These are phyloP conservation scores for Apodospora peruviana DNA, from an alignment of 495 filamentous ascomycete genomes.

Conservation along the genomic window DNA sequence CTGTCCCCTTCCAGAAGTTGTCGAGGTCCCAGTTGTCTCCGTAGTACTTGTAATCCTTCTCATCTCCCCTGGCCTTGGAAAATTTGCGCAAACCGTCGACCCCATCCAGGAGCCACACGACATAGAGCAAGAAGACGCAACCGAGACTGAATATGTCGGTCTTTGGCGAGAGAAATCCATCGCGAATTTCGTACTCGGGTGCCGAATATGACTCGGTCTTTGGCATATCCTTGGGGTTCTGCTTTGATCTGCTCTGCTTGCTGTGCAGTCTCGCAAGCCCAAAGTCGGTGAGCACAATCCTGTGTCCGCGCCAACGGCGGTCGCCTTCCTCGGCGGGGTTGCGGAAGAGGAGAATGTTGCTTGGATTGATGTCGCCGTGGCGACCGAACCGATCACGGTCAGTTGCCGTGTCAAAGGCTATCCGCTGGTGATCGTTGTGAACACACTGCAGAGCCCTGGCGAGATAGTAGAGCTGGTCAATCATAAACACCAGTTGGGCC, in stretches of 20 bases:
- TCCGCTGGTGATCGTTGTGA: conserved; percentile 1
- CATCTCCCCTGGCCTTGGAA: background rate
- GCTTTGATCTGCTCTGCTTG: background rate
- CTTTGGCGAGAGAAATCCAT: background rate
- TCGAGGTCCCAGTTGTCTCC: background rate
- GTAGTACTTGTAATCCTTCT: background rate
- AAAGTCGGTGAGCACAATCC: conserved; percentile 1
- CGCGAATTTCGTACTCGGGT: background rate
- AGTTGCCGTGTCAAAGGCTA: background rate
- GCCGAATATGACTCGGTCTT: background rate
- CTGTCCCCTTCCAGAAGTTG: background rate
- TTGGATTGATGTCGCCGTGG: conserved; percentile 5
- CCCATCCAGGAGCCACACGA: conserved; percentile 2
- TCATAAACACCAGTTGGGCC: background rate
- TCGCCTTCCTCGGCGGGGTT: background rate
- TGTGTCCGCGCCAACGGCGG: background rate
- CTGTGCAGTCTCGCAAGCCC: conserved; percentile 3
- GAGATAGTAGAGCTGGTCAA: conserved; percentile 1
- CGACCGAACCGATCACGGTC: background rate
- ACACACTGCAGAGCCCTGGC: background rate
- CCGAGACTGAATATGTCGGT: conserved; percentile 6
- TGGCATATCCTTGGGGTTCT: background rate
- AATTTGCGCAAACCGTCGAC: background rate
- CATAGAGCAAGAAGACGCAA: conserved; percentile 2
- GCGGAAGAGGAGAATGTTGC: conserved; percentile 2